Base-by-base conservation (phyloP, 345 rosid species). In the Combretum micranthum region DNA sequence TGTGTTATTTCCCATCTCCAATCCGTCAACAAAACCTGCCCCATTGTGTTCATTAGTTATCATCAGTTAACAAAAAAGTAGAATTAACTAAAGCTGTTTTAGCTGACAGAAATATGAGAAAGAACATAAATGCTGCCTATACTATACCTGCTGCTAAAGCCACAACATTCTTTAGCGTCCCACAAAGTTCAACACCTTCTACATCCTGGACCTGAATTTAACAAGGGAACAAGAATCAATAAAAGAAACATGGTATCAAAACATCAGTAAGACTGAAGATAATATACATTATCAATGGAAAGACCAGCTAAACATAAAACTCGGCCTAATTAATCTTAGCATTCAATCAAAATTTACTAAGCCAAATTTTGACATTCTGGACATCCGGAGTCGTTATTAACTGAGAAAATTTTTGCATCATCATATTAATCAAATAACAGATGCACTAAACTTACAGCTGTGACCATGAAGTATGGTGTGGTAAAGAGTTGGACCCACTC, bases 1-100 rank as follows among this genome's bases (percentile, higher is more conserved):
- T 3, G 94, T 87, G 85, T 89, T 93, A 70, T 87, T 93, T 58
- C 96, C 99, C 99, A 87, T 87, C 56, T 87, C 94, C 69, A 93
- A 73, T 61, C 99, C 99, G 15, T 93, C 97, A 22, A 93, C 97
- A 18, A 93, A 87, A 68, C 90, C 94, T 86, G 83, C 46, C 42
- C 47, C 14, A 50, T 42, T 51, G 53, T n/a, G 44, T 18, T 26
- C 17, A 12, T 51, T 20, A 56, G 42, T 8, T 54, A 26, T 15
- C 17, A 26, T 20, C 57, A 0, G 17, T 16, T 13, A 54, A 23
- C 2, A 25, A 15, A 54, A 20, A 11, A 54, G 22, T 10, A 46
- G 18, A 17, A 21, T 17, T 46, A 23, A 43, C 61, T 15, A 22
- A 18, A 57, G 37, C 18, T 26, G 32, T 42, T 57, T 16, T n/a